Base-by-base conservation (phyloP, 257 asterid genomes). In the Plantago elongata region DNA sequence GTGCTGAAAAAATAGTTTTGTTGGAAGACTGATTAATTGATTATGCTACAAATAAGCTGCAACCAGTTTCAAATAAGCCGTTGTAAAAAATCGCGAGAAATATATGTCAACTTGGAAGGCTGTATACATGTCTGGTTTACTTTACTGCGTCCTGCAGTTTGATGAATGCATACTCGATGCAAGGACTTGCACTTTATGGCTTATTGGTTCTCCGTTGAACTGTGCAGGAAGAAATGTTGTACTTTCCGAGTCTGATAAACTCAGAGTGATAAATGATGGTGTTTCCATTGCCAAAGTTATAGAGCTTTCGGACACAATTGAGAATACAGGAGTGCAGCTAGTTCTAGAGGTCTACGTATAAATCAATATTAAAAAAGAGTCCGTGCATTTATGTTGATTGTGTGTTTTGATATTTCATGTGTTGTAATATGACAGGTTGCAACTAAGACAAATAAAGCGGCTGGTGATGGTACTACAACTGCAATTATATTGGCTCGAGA, bases 391-490 rank as follows among this genome's bases (percentile, higher is more conserved):
- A 18, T 64, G 50, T 69, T n/a, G 61, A 60, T 47, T 45, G 46
- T 14, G 11, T 5, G 57, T 43, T 74, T 68, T 69, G 56, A 51
- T 66, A 29, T 61, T 55, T 29, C 48, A 14, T 69, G 67, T 54
- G 11, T 65, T 34, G 40, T 4, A 34, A 4, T 34, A 40, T 57
- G 75, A 57, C 72, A 89, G 99, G 97, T 87, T 74, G 97, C 94
- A 58, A 77, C 73, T 65, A 89, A 82, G 79, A 85, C 95, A 65
- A 93, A 89, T 68, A 84, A 80, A 40, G 80, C 84, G 34, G 96
- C 94, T 46, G 95, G 99, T 61, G 97, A 93, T 52, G 97, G 99
- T 43, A 89, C 96, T 13, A 93, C 99, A 60, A 89, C 97, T 67
- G 95, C 99, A 11, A 81, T 93, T 68, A 72, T 92, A 63, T 77